A percentile compares a stretch with the other conserved stretches of the same genome.
Evolutionary conservation across 2,329 filamentous ascomycete species (phyloP).

Genomic region (Colletotrichum brevisporum): DNA sequence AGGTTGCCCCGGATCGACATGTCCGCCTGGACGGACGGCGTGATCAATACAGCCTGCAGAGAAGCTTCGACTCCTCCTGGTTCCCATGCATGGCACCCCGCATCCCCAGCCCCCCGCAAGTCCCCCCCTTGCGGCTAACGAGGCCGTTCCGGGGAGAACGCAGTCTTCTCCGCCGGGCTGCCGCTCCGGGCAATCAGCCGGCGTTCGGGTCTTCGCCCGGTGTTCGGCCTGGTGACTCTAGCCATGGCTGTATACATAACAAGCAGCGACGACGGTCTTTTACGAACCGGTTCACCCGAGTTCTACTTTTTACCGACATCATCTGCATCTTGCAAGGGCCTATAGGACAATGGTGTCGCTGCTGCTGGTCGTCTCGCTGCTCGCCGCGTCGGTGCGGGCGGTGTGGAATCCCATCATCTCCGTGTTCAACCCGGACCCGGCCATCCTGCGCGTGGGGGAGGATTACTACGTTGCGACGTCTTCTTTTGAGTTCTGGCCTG

Average conservation of each 20-base stretch:
- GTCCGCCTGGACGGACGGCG: no score
- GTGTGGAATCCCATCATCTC: slow-evolving; percentile 62
- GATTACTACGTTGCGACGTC: slow-evolving; percentile 69
- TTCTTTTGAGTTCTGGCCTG: slow-evolving; percentile 68
- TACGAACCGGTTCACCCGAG: no score
- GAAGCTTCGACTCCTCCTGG: background rate
- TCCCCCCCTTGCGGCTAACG: background rate
- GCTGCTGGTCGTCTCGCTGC: background rate
- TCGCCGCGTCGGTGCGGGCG: background rate
- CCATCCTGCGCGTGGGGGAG: slow-evolving; percentile 61
- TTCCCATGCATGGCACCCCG: background rate
- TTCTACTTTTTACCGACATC: no score
- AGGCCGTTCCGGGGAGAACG: background rate
- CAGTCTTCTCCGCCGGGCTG: background rate
- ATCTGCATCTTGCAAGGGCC: no score
- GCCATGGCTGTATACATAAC: background rate
- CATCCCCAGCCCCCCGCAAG: background rate
- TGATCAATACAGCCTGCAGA: background rate
- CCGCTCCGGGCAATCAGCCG: slow-evolving; percentile 16
- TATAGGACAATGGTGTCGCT: no score
- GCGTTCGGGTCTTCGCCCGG: background rate
- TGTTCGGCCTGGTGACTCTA: background rate
- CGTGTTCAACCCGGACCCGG: slow-evolving; percentile 69
- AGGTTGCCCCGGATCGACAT: background rate
- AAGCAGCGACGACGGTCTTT: background rate